phyloP scores from a whole-genome alignment of 2,329 filamentous ascomycete species.

The Cyphellophora attinorum region DNA sequence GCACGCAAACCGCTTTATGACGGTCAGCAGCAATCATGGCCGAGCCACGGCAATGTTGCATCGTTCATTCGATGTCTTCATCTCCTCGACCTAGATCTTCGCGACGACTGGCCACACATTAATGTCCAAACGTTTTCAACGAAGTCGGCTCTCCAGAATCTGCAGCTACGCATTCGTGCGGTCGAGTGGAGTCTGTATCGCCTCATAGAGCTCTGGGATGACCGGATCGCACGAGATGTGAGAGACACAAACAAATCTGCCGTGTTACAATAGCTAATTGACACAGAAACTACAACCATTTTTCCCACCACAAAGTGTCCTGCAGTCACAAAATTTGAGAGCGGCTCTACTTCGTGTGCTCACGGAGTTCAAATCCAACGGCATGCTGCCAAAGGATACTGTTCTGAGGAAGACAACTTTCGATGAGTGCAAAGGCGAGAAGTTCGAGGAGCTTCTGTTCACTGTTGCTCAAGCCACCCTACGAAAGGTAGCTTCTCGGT shows the following conservation, averaged over 20 bases:
- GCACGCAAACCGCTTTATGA: no score
- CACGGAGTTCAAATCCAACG: constrained; percentile 80
- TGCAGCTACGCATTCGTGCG: constrained; percentile 71
- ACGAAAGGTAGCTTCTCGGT: constrained; percentile 47
- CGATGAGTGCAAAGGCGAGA: constrained; percentile 89
- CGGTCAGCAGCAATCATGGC: no score
- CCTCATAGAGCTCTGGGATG: constrained; percentile 76
- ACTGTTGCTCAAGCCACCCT: constrained; percentile 76
- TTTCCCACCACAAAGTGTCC: constrained; percentile 80
- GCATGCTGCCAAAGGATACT: constrained; percentile 66
- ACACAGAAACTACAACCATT: constrained; percentile 74
- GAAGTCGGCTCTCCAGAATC: constrained; percentile 57
- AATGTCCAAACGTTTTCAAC: constrained; percentile 59
- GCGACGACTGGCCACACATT: constrained; percentile 72
- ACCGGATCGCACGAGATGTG: constrained; percentile 64
- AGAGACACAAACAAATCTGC: constrained; percentile 3
- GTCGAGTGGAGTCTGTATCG: constrained; percentile 89
- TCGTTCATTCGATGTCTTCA: constrained; percentile 77
- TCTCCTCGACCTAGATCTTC: constrained; percentile 68
- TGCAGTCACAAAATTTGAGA: constrained; percentile 84
- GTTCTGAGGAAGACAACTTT: constrained; percentile 89
- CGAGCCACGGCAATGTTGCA: no score
- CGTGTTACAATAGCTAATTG: constrained; percentile 1
- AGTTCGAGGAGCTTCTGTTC: constrained; percentile 76
- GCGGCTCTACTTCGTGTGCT: constrained; percentile 72